A percentile compares a stretch with the other conserved stretches of the same genome.
Evolutionary conservation across 1,284 basidiomycete species (phyloP).

Genomic region (Ceratobasidium sp.): DNA sequence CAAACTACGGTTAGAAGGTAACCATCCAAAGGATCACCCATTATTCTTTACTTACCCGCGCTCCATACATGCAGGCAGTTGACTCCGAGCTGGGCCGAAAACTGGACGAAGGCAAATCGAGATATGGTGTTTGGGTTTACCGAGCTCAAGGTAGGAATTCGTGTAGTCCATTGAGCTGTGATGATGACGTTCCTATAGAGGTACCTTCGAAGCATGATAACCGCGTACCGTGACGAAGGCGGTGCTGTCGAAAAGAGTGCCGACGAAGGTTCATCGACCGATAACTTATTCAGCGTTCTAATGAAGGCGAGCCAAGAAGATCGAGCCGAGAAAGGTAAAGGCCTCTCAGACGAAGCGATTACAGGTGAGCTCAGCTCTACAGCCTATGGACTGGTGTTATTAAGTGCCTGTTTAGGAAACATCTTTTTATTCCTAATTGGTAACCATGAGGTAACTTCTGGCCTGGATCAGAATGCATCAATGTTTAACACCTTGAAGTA

Average conservation of each 20-base stretch:
- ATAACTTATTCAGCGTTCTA: conserved; percentile 11
- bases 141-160: not conserved
- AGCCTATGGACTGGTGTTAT: not conserved
- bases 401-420: not conserved
- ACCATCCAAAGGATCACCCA: no score
- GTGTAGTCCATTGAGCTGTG: no score
- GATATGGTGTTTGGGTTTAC: not conserved
- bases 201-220: conserved; percentile 12
- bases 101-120: not conserved
- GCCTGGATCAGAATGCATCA: not conserved
- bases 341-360: conserved; percentile 14
- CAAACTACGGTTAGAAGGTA: not conserved
- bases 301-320: not conserved
- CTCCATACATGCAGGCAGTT: no score
- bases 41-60: no score
- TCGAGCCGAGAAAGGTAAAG: not conserved
- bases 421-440: conserved; percentile 36
- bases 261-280: not conserved
- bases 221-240: not conserved
- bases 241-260: not conserved
- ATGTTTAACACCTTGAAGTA: not conserved
- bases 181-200: not conserved
- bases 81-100: conserved; percentile 15
- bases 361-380: not conserved
- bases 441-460: conserved; percentile 35